Percentiles rank a stretch among this genome's conserved stretches.
Evolutionary conservation across 306 rosid genomes (phyloP).

Genomic region (Prunus persica): DNA sequence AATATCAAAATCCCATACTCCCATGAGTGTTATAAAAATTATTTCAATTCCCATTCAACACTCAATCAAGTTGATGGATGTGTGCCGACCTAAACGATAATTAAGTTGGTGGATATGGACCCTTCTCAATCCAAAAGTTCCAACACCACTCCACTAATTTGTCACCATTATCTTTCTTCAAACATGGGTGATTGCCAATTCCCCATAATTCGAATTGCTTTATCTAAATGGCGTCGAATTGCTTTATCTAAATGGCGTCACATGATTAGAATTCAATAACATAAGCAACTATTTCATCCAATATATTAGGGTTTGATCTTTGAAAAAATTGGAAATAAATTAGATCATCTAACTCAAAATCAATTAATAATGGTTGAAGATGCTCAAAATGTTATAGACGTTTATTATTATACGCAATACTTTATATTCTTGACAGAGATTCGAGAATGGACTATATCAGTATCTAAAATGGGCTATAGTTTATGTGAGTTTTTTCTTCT

Average conservation of each 20-base stretch:
- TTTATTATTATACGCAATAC: neutral
- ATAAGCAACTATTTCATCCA: neutral
- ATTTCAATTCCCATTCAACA: neutral
- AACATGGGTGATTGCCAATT: neutral
- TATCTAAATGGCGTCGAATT: neutral
- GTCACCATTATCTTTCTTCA: neutral
- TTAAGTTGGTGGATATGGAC: neutral
- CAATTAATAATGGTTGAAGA: neutral
- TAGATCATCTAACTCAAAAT: neutral
- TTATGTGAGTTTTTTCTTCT: too few relatives aligned
- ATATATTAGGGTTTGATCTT: neutral
- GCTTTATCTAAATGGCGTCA: neutral
- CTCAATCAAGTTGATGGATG: conserved; percentile 4
- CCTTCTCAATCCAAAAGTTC: neutral
- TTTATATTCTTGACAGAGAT: neutral
- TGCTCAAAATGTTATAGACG: neutral
- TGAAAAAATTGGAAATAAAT: neutral
- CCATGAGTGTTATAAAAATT: too few relatives aligned
- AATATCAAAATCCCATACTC: too few relatives aligned
- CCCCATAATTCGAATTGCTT: neutral
- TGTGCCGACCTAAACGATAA: neutral
- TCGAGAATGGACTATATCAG: accelerated
- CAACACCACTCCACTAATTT: conserved; percentile 2
- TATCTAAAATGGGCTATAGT: too few relatives aligned
- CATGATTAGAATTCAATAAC: neutral